Conservation (phyloP, 2,329 filamentous ascomycete species). For the Penicillium hesseltinei region DNA sequence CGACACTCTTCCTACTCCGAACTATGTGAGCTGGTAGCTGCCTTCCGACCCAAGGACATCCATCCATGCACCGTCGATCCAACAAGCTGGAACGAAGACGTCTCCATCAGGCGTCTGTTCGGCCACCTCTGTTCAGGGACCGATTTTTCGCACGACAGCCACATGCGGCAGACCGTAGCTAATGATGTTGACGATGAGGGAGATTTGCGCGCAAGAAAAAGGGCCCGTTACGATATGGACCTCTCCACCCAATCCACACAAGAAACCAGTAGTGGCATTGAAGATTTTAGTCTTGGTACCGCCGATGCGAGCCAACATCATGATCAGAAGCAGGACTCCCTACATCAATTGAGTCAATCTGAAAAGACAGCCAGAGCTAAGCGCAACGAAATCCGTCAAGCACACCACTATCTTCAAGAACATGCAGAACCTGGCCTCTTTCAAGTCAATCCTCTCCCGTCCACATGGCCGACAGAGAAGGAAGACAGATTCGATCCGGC, state of each 20-base stretch:
- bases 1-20: slow-evolving; percentile 85
- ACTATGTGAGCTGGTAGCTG: slow-evolving; percentile 66
- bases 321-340: neutral
- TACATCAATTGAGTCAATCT: neutral
- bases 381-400: slow-evolving; percentile 26
- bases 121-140: slow-evolving; percentile 63
- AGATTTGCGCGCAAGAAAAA: slow-evolving; percentile 17
- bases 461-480: slow-evolving; percentile 24
- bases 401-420: slow-evolving; percentile 26
- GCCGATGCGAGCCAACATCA: neutral
- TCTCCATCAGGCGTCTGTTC: slow-evolving; percentile 69
- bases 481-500: slow-evolving; percentile 1
- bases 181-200: slow-evolving; percentile 19
- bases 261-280: slow-evolving; percentile 15
- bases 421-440: slow-evolving; percentile 20
- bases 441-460: slow-evolving; percentile 30
- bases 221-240: slow-evolving; percentile 19
- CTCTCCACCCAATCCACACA: slow-evolving; percentile 21
- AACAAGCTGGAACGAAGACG: slow-evolving; percentile 59
- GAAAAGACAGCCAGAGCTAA: slow-evolving; percentile 15
- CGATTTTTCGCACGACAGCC: slow-evolving; percentile 63
- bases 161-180: slow-evolving; percentile 51
- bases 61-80: slow-evolving; percentile 76
- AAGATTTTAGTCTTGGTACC: slow-evolving; percentile 1
- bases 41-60: slow-evolving; percentile 71